These are phyloP conservation scores for Aspergillus japonicus DNA, from an alignment of 2,329 filamentous ascomycete species.

Conservation along the genomic window DNA sequence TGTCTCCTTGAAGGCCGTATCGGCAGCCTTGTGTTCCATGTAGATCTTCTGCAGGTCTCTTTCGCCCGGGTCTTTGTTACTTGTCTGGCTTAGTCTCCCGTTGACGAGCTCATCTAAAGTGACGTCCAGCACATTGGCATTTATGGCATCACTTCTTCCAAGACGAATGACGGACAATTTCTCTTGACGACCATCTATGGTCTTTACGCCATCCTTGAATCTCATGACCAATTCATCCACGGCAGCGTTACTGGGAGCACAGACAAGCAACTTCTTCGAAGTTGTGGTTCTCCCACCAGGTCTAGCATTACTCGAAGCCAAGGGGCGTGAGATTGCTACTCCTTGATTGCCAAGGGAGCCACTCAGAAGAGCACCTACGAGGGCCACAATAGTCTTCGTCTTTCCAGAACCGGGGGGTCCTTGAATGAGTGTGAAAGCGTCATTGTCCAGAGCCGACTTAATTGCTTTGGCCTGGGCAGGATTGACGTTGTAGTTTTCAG, in stretches of 20 bases:
- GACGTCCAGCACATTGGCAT: constrained; percentile 81
- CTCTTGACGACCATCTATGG: constrained; percentile 67
- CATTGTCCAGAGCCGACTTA: constrained; percentile 87
- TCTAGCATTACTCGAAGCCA: constrained; percentile 35
- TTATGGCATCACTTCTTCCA: constrained; percentile 89
- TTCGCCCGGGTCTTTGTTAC: constrained; percentile 46
- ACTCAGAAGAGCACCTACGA: constrained; percentile 83
- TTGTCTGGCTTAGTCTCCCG: constrained; percentile 58
- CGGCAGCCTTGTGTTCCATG: constrained; percentile 60
- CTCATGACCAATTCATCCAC: constrained; percentile 94
- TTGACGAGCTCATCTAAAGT: constrained; percentile 91
- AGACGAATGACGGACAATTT: constrained; percentile 86
- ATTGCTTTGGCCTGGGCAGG: constrained; percentile 87
- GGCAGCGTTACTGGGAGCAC: constrained; percentile 96
- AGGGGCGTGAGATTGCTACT: constrained; percentile 49
- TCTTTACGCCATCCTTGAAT: constrained; percentile 83
- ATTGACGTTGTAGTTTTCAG: constrained; percentile 80
- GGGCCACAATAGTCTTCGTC: constrained; percentile 95
- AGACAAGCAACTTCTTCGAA: constrained; percentile 86
- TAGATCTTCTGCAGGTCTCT: constrained; percentile 67
- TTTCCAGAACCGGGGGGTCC: constrained; percentile 96
- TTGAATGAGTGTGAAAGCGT: constrained; percentile 95
- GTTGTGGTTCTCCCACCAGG: constrained; percentile 36
- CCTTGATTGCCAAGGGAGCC: constrained; percentile 53
- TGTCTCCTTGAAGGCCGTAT: constrained; percentile 67